Evolutionary conservation across 371 early-diverging fungal genomes (phyloP), one percentile per base, ranked within the genome.

Genomic region (Mitosporidium daphniae): DNA sequence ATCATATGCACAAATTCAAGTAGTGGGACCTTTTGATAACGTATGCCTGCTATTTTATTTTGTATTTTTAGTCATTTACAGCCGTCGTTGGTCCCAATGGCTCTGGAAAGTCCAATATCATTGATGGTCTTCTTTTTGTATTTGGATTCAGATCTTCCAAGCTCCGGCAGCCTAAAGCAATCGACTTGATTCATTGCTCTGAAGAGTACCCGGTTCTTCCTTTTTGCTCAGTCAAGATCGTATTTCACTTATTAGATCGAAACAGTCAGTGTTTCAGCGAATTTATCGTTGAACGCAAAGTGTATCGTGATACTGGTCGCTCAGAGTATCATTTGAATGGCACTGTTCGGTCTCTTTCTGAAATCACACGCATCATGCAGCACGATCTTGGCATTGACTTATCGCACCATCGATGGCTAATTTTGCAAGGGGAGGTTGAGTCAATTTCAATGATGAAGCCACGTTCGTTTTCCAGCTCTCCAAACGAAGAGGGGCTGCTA

Each of bases 361-460:
- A 78, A 31, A 77, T 89, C 2, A 73, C 69, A 2, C 51, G 51
- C n/a, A n/a, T n/a, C 9, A 45, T 84, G n/a, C 44, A 97, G 27
- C 67, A 60, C 28, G 43, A 37, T 8, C 53, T 73, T 34, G 94
- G 89, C 3, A 68, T 99, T 8, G 98, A 99, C 44, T 39, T 97
- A 38, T 86, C 86, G 32, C 86, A 97, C 42, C 94, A 97, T 38
- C 59, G 98, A 22, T 97, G 95, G 38, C 45, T 97, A 36, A 95
- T 99, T 34, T 45, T 94, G 23, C 98, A 70, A 57, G 99, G 99
- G 26, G 99, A 99, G 40, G 97, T 98, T 21, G 99, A 99, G 44
- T 77, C 70, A 1, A 98, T 99, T 34, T 59, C 94, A 2, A 59
- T 73, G 38, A 91, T 98, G 93, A 94, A 93, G 40, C 68, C 97